Evolutionary conservation across 2,329 filamentous ascomycete genomes (phyloP), one percentile per base, ranked within the genome.

Genomic region (Purpureocillium takamizusanense): DNA sequence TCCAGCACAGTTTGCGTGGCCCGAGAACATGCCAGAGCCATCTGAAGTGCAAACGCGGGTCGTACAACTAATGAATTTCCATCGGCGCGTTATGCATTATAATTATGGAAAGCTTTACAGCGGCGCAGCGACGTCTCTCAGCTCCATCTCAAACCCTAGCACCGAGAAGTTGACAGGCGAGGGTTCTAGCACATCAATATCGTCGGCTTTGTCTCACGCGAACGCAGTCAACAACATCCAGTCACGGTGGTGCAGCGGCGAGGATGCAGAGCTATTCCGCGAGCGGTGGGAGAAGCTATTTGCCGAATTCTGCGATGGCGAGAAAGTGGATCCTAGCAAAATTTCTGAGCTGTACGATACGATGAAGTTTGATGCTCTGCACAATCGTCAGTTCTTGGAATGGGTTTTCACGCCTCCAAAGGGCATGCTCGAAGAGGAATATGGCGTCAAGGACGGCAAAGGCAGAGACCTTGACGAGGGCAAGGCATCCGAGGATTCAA

Each of bases 261-360:
- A 98, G 63, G 92, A 97, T 53, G 81, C 90, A 0, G 86, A 94
- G 48, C 71, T 98, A 2, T 98, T 98, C 70, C 86, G 84, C 49
- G 92, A 98, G 60, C 78, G 92, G 23, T 98, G 92, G 92, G 92
- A 97, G 64, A 98, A 98, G 66, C 74, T 98, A 2, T 98, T 98
- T 62, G 78, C 82, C 35, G 92, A 98, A 56, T 98, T 98, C 53
- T 92, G 85, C 48, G 94, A 98, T 58, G 83, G 86, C 1, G 92
- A 98, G 53, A 98, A 98, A 67, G 88, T 97, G 14, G 92, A 98
- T 60, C 94, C 94, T 14, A 95, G 89, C 70, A 98, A 98, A 67
- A 90, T 98, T 45, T 95, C 88, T 5, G 92, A 98, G 65, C 74
- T 98, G 3, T 98, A 98, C 59, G 92, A 98, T 60, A 97, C 90